These are phyloP conservation scores for Vanrija sp. DNA, from an alignment of 1,284 basidiomycete species.

Conservation along the genomic window DNA sequence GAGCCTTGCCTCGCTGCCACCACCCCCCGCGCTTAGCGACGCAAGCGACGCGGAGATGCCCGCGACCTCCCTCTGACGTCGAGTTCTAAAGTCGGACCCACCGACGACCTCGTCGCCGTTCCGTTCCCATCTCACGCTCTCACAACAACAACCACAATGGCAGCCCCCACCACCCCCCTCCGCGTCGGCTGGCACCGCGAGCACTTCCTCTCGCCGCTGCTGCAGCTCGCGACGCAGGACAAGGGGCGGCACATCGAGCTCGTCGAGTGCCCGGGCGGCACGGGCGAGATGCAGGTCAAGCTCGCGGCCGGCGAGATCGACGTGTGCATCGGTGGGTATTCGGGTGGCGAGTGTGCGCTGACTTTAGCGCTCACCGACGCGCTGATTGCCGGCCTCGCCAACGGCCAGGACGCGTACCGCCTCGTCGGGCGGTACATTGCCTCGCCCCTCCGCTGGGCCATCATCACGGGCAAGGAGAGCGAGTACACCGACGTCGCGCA, in stretches of 20 bases:
- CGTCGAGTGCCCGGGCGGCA: slow-evolving; percentile 89
- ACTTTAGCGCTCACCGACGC: slow-evolving; percentile 80
- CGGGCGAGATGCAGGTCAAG: slow-evolving; percentile 81
- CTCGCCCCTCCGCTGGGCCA: slow-evolving; percentile 86
- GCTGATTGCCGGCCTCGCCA: slow-evolving; percentile 86
- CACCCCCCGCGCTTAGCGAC: too few relatives aligned
- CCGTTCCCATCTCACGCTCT: background rate
- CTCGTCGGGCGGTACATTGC: slow-evolving; percentile 90
- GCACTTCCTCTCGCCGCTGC: slow-evolving; percentile 83
- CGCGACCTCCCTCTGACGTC: too few relatives aligned
- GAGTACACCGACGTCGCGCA: slow-evolving; percentile 69
- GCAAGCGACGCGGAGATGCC: too few relatives aligned
- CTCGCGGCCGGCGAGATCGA: slow-evolving; percentile 82
- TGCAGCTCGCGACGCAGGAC: slow-evolving; percentile 61
- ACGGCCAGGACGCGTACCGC: slow-evolving; percentile 79
- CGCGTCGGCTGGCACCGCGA: slow-evolving; percentile 64
- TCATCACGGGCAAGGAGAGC: slow-evolving; percentile 77
- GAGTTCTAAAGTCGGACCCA: too few relatives aligned
- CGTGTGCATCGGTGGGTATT: slow-evolving; percentile 68
- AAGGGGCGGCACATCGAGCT: slow-evolving; percentile 67
- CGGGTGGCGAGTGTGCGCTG: background rate
- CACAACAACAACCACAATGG: background rate
- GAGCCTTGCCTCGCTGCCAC: too few relatives aligned
- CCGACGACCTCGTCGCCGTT: background rate
- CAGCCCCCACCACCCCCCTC: slow-evolving; percentile 22